Conservation (phyloP, 116 monocot genomes). For the Iris pallida region DNA sequence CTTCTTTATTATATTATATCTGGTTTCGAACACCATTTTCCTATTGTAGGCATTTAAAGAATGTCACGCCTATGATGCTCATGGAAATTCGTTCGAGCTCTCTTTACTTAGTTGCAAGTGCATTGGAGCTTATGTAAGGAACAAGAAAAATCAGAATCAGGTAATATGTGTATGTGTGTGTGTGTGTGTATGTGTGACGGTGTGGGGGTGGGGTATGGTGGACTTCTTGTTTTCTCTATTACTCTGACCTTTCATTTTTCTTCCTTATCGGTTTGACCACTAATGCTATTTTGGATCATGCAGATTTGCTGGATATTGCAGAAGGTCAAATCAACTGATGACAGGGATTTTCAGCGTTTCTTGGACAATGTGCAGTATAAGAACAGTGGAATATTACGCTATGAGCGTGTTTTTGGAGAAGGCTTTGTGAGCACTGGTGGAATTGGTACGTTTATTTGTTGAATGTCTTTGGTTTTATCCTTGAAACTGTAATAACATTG, state of each 20-base stretch:
- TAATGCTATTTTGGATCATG: not conserved
- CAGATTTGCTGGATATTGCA: constrained; percentile 98
- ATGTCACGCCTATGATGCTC: constrained; percentile 46
- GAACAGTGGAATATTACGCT: constrained; percentile 84
- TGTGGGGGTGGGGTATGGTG: too few species aligned
- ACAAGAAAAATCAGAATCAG: constrained; percentile 99
- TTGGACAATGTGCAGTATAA: constrained; percentile 97
- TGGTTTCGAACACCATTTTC: not conserved
- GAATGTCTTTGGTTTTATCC: too few species aligned
- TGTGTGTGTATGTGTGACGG: not conserved
- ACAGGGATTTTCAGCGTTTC: constrained; percentile 82
- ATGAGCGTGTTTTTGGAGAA: constrained; percentile 92
- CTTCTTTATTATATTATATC: too few species aligned
- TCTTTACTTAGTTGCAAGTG: constrained; percentile 86
- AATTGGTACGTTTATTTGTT: constrained; percentile 46
- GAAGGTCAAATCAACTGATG: constrained; percentile 74
- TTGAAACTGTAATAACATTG: too few species aligned
- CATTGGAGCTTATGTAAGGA: constrained; percentile 94
- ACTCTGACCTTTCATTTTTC: not conserved
- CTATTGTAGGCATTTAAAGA: constrained; percentile 70
- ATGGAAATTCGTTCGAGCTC: constrained; percentile 66
- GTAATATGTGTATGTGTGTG: constrained; percentile 27
- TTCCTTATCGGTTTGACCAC: not conserved
- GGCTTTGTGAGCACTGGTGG: constrained; percentile 99
- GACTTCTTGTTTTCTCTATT: too few species aligned